phyloP scores from a whole-genome alignment of 805 yeast genomes.

The Ogataea saltuana region DNA sequence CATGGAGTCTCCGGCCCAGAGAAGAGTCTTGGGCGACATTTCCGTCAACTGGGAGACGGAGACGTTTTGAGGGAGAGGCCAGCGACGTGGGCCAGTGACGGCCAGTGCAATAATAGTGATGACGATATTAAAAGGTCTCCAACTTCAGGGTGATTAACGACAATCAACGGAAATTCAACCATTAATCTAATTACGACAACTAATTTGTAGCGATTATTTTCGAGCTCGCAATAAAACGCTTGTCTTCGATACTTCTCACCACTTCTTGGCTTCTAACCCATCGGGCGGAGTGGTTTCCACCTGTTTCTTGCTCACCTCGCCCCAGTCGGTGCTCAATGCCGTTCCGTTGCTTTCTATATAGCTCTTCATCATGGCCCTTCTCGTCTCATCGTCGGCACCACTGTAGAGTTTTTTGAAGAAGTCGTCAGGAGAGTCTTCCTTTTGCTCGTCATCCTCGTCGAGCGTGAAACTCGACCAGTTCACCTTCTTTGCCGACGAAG shows the following conservation, averaged over 20 bases:
- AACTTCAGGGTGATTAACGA: no score
- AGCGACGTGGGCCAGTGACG: not conserved
- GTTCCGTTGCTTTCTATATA: slow-evolving; percentile 94
- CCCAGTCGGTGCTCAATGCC: slow-evolving; percentile 91
- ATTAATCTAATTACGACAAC: no score
- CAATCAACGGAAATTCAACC: no score
- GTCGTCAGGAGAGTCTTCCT: slow-evolving; percentile 53
- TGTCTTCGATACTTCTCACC: no score
- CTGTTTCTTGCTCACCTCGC: slow-evolving; percentile 65
- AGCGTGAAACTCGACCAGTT: slow-evolving; percentile 65
- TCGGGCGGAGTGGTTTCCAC: slow-evolving; percentile 76
- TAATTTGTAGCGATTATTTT: no score
- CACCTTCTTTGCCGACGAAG: slow-evolving; percentile 58
- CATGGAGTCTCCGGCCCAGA: not conserved
- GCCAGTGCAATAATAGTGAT: not conserved
- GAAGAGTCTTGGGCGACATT: slow-evolving; percentile 11
- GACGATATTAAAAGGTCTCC: no score
- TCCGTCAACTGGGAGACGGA: slow-evolving; percentile 27
- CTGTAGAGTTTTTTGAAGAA: slow-evolving; percentile 77
- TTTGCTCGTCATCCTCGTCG: slow-evolving; percentile 44
- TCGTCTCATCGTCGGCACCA: slow-evolving; percentile 83
- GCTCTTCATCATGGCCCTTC: slow-evolving; percentile 95
- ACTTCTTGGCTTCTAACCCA: slow-evolving; percentile 62
- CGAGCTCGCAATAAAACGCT: no score
- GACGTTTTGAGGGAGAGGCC: slow-evolving; percentile 13